Base-by-base conservation (phyloP, 257 asterid species). In the Solanum ossicruentum region DNA sequence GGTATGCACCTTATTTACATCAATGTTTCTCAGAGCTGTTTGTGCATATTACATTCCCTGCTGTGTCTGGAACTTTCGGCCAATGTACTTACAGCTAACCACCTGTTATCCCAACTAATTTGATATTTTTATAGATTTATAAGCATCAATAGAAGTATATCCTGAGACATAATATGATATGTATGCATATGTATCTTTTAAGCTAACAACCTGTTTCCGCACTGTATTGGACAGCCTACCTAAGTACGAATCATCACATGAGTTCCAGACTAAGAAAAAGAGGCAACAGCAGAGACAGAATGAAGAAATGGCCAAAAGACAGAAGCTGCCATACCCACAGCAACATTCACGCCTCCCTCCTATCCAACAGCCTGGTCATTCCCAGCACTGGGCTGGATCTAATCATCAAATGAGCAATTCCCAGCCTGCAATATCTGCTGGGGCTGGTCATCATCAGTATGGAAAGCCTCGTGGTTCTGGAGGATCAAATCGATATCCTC, bases 191-290 rank as follows among this genome's bases (percentile, higher is more conserved):
- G 10, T 26, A 1, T 78, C 43, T 78, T 11, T 13, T 78, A 39
- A 78, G 41, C 83, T 78, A 52, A 78, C 10, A 52, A 52, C 83
- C 61, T 78, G 65, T 78, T 78, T 52, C 79, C 15, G 1, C 82
- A 51, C 49, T 16, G 17, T 70, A 41, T 78, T 52, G 20, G 54
- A 78, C 93, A 94, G 99, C 89, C 89, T 96, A 91, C 99, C 99
- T 10, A 92, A 90, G 86, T 96, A 96, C 5, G 99, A 96, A 86
- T 88, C 98, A 32, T 96, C 99, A 1, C 99, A 96, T 26, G 99
- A 96, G 93, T 96, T 93, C 93, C 98, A 95, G 90, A 96, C 98
- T 16, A 96, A 95, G 98, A 96, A 92, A 87, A 97, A 92, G 87
- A 87, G 98, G 83, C 99, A 93, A 91, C 97, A 94, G 84, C 99